Evolutionary conservation across 805 yeast genomes (phyloP), one percentile per base, ranked within the genome.

Genomic region (Saccharomycopsis selenospora): DNA sequence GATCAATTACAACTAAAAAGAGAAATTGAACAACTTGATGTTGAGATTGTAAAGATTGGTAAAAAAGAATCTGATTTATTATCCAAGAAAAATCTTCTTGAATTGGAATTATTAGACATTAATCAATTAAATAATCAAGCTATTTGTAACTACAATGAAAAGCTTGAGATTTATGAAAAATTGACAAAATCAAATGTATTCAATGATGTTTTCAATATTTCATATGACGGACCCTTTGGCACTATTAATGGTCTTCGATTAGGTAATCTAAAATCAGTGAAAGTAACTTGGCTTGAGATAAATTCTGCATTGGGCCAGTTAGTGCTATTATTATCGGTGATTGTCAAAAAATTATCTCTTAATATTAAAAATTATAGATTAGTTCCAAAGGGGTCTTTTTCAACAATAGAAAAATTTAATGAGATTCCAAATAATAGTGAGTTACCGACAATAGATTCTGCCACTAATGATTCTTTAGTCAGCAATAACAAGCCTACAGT

Each of bases 221-320:
- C 95, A 1, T 85, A 82, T 54, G 87, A 85, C 53, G 93, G 91
- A 3, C 77, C 77, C 28, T 87, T 85, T 65, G 96, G 95, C 0
- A 82, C 93, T 1, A 91, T 90, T 27, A 90, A 90, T 64, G 91
- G 90, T 0, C 70, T 87, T 23, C 66, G 96, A 49, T 62, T 91
- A n/a, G 98, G 98, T 0, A 70, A 79, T 11, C 62, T 78, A 43
- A 77, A 75, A 36, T 75, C 71, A 5, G 64, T 68, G 46, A 75
- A 72, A 51, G 85, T 90, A 0, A 83, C 95, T 1, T 88, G 95
- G 95, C 78, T 86, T 47, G 98, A 90, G 57, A 82, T 88, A 40
- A 90, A 89, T 60, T 93, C 95, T 1, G 96, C 95, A 0, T 66
- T 90, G 57, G 98, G 98, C 0, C 96, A 90, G 56, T 67, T 90